Percentiles rank a stretch among this genome's conserved stretches.
phyloP scores from a whole-genome alignment of 306 rosid genomes.

The Trifolium subterraneum region DNA sequence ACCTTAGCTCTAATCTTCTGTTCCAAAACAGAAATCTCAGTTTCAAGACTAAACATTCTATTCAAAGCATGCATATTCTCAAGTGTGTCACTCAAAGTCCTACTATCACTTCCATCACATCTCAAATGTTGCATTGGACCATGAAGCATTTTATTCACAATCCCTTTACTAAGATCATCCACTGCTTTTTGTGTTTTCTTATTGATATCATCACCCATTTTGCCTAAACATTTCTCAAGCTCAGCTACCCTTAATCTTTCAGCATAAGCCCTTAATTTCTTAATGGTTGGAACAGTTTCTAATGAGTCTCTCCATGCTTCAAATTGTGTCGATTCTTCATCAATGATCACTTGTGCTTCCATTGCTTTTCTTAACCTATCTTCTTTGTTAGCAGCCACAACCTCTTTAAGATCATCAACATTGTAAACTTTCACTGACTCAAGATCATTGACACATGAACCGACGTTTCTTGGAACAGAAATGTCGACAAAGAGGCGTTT shows the following conservation, averaged over 20 bases:
- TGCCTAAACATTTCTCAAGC: constrained; percentile 87
- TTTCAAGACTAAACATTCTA: constrained; percentile 97
- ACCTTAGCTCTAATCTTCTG: constrained; percentile 95
- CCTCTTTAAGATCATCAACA: constrained; percentile 97
- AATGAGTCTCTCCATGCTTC: constrained; percentile 98
- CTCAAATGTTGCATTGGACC: constrained; percentile 99
- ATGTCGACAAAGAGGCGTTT: constrained; percentile 76
- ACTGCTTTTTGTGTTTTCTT: constrained; percentile 92
- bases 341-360: constrained; percentile 93
- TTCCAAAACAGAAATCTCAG: constrained; percentile 87
- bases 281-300: constrained; percentile 98
- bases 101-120: constrained; percentile 97
- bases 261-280: constrained; percentile 94
- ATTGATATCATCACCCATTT: constrained; percentile 86
- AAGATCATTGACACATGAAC: constrained; percentile 75
- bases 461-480: constrained; percentile 93
- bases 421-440: constrained; percentile 72
- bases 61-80: constrained; percentile 99
- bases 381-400: constrained; percentile 97
- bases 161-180: constrained; percentile 96
- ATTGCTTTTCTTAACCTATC: constrained; percentile 89
- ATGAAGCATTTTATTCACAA: constrained; percentile 93
- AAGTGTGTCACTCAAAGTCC: constrained; percentile 86
- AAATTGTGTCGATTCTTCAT: constrained; percentile 88
- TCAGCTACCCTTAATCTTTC: constrained; percentile 92